Conservation (phyloP, 495 filamentous ascomycete species). For the Achaetomiella virescens region DNA sequence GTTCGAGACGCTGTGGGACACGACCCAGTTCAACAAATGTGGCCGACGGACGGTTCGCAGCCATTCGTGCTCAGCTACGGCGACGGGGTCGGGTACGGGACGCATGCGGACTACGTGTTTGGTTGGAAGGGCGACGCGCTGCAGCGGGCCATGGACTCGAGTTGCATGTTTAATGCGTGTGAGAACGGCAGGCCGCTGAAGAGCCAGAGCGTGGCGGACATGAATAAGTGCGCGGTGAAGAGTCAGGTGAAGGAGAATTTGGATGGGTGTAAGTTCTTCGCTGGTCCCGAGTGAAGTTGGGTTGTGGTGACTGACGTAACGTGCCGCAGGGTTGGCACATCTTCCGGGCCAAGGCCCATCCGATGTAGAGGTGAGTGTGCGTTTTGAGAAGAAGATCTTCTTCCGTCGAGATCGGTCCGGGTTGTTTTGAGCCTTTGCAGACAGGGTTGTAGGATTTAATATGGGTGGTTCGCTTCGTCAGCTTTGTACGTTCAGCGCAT, state of each 20-base stretch:
- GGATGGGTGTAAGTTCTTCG: conserved; percentile 41
- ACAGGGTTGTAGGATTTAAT: too few species aligned
- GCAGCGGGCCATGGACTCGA: conserved; percentile 42
- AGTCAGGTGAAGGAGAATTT: conserved; percentile 39
- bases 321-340: background rate
- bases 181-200: conserved; percentile 36
- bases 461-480: too few species aligned
- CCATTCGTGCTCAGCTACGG: conserved; percentile 38
- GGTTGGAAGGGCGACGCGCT: conserved; percentile 44
- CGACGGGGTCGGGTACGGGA: conserved; percentile 36
- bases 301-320: background rate
- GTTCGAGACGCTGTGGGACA: conserved; percentile 50
- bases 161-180: conserved; percentile 44
- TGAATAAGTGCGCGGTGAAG: conserved; percentile 42
- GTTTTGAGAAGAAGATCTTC: too few species aligned
- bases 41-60: conserved; percentile 40
- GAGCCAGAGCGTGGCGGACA: conserved; percentile 37
- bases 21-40: conserved; percentile 42
- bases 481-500: too few species aligned
- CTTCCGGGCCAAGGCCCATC: conserved; percentile 9
- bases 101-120: conserved; percentile 45
- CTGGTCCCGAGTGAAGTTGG: too few species aligned
- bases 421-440: too few species aligned
- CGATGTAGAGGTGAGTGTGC: background rate
- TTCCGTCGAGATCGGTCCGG: too few species aligned